Percentiles rank a stretch among this genome's conserved stretches.
Conservation (phyloP, 1,139 yeast species). For the Suzukiozyma palmioleophila region DNA sequence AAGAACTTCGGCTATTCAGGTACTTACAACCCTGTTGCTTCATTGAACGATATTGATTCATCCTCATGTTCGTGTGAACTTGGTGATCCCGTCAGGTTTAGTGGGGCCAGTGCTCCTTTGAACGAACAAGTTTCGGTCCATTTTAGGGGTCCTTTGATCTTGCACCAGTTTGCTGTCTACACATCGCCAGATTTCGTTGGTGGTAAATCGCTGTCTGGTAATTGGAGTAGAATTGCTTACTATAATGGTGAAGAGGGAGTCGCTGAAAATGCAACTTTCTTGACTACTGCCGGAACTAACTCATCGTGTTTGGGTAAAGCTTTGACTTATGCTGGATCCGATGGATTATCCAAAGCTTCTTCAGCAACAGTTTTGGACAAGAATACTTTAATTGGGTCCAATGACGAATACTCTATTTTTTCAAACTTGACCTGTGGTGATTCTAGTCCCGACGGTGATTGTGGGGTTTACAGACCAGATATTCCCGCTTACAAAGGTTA, state of each 20-base stretch:
- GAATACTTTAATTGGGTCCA: conserved; percentile 57
- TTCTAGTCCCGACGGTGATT: conserved; percentile 48
- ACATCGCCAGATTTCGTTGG: conserved; percentile 39
- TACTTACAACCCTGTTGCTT: conserved; percentile 65
- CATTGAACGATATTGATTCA: conserved; percentile 39
- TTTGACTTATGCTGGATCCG: conserved; percentile 69
- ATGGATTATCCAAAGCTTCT: conserved; percentile 66
- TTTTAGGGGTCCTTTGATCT: conserved; percentile 86
- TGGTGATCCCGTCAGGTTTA: conserved; percentile 47
- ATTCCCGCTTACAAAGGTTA: conserved; percentile 94
- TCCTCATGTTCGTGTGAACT: conserved; percentile 68
- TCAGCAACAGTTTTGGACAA: conserved; percentile 59
- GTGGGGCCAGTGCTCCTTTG: conserved; percentile 77
- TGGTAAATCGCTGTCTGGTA: conserved; percentile 31
- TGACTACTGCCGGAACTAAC: conserved; percentile 76
- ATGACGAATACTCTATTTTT: conserved; percentile 75
- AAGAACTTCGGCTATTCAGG: conserved; percentile 76
- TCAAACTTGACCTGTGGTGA: conserved; percentile 59
- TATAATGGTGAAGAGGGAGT: conserved; percentile 44
- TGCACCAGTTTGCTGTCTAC: conserved; percentile 68
- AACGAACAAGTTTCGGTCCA: conserved; percentile 89
- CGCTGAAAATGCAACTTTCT: conserved; percentile 68
- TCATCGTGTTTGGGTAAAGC: conserved; percentile 83
- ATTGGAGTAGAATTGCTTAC: conserved; percentile 72
- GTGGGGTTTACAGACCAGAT: conserved; percentile 84